A percentile compares a stretch with the other conserved stretches of the same genome.
These are phyloP conservation scores for Toxoplasma gondii DNA, from an alignment of 169 alveolate species.

Conservation along the genomic window DNA sequence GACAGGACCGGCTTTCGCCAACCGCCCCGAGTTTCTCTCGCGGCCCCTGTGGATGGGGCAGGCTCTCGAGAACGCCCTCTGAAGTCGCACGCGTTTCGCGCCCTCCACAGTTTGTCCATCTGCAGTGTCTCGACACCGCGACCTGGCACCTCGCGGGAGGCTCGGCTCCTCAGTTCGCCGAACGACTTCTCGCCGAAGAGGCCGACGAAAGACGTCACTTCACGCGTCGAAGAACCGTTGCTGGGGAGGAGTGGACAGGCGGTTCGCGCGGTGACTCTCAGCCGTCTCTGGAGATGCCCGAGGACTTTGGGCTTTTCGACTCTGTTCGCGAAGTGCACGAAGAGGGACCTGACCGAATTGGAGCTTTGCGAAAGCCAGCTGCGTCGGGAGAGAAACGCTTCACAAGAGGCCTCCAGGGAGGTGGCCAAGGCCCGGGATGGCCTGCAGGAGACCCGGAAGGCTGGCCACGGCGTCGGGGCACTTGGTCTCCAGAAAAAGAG, in stretches of 20 bases:
- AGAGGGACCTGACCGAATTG: too few species aligned
- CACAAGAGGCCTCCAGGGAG: too few species aligned
- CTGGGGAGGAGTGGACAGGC: not conserved
- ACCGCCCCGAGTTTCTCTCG: not conserved
- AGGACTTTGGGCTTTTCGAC: too few species aligned
- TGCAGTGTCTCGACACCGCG: not conserved
- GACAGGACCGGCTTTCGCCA: not conserved
- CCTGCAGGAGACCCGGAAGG: too few species aligned
- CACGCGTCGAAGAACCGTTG: not conserved
- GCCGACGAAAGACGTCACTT: not conserved
- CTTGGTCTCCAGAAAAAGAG: too few species aligned
- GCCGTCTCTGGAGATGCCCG: too few species aligned
- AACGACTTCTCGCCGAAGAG: not conserved
- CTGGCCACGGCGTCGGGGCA: too few species aligned
- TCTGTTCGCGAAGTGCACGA: too few species aligned
- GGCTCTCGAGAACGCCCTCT: not conserved
- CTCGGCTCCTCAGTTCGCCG: not conserved
- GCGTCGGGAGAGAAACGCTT: too few species aligned
- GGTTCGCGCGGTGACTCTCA: too few species aligned
- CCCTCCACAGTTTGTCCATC: not conserved
- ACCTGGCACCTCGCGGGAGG: not conserved
- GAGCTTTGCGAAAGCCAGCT: too few species aligned
- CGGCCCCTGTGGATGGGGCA: not conserved
- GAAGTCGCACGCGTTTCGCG: not conserved
- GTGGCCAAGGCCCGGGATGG: too few species aligned